phyloP scores from a whole-genome alignment of 2,329 filamentous ascomycete species.

The Teratosphaeria zuluensis region DNA sequence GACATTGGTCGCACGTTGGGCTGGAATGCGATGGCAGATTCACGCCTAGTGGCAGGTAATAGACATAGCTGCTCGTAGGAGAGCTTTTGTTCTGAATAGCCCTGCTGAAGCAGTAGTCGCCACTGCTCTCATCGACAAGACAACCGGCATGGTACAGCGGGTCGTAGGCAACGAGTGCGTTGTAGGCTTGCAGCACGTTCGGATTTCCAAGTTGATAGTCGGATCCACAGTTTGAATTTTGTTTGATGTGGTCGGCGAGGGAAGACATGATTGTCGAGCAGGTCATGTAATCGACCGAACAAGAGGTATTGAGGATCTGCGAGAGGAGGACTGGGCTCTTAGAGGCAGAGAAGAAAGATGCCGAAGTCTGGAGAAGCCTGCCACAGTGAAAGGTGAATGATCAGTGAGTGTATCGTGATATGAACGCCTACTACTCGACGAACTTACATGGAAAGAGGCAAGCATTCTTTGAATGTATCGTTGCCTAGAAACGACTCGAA shows the following conservation, averaged over 20 bases:
- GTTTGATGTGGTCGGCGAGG: conserved; percentile 57
- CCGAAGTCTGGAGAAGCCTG: conserved; percentile 49
- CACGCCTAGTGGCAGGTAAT: conserved; percentile 74
- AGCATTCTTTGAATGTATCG: conserved; percentile 60
- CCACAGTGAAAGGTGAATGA: no score
- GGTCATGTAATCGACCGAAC: conserved; percentile 52
- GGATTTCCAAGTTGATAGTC: conserved; percentile 62
- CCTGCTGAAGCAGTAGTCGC: conserved; percentile 65
- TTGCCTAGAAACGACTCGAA: conserved; percentile 58
- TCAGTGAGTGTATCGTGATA: background rate
- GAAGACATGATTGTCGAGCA: conserved; percentile 58
- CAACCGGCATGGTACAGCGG: conserved; percentile 74
- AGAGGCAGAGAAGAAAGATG: conserved; percentile 70
- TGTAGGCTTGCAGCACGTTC: conserved; percentile 63
- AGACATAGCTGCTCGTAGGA: conserved; percentile 66
- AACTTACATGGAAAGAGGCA: conserved; percentile 48
- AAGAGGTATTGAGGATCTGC: conserved; percentile 68
- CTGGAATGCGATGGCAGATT: conserved; percentile 54
- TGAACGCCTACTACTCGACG: no score
- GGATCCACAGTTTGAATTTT: conserved; percentile 54
- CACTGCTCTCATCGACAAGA: conserved; percentile 14
- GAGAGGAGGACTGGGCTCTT: conserved; percentile 64
- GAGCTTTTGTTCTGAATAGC: conserved; percentile 68
- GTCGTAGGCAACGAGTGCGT: conserved; percentile 66
- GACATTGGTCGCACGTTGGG: conserved; percentile 68